phyloP scores from a whole-genome alignment of 2,329 filamentous ascomycete genomes.

The Xenoacremonium recifei region DNA sequence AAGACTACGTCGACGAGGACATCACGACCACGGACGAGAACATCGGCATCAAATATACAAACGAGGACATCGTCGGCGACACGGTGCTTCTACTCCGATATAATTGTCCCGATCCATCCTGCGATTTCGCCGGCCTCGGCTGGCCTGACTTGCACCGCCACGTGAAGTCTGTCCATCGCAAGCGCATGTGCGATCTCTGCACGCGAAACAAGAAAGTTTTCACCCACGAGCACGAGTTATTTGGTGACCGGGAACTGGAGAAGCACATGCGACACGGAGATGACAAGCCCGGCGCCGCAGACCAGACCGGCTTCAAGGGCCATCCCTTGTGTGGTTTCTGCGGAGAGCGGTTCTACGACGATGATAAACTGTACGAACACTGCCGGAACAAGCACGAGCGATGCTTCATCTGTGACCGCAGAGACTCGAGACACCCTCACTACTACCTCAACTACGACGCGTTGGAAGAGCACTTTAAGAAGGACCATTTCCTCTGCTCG shows the following conservation, averaged over 20 bases:
- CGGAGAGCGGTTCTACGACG: constrained; percentile 87
- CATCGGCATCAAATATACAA: constrained; percentile 89
- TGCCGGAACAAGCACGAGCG: constrained; percentile 92
- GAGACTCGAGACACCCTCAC: constrained; percentile 69
- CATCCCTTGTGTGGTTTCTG: constrained; percentile 96
- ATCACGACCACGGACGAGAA: constrained; percentile 79
- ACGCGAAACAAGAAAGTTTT: constrained; percentile 96
- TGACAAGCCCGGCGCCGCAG: constrained; percentile 81
- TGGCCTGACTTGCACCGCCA: constrained; percentile 65
- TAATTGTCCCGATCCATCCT: constrained; percentile 86
- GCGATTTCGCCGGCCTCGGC: constrained; percentile 74
- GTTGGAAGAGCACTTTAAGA: constrained; percentile 81
- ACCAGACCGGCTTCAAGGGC: constrained; percentile 94
- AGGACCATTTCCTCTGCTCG: constrained; percentile 81
- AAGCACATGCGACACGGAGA: constrained; percentile 90
- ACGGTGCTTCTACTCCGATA: constrained; percentile 85
- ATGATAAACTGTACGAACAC: constrained; percentile 91
- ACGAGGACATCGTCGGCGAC: constrained; percentile 85
- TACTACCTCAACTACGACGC: constrained; percentile 90
- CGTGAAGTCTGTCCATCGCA: constrained; percentile 78
- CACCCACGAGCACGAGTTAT: constrained; percentile 94
- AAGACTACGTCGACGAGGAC: constrained; percentile 74
- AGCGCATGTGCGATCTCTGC: constrained; percentile 89
- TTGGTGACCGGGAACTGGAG: constrained; percentile 75
- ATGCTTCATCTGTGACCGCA: constrained; percentile 88